These are phyloP conservation scores for Kurtzmaniella fragi DNA, from an alignment of 805 yeast genomes.

Conservation along the genomic window DNA sequence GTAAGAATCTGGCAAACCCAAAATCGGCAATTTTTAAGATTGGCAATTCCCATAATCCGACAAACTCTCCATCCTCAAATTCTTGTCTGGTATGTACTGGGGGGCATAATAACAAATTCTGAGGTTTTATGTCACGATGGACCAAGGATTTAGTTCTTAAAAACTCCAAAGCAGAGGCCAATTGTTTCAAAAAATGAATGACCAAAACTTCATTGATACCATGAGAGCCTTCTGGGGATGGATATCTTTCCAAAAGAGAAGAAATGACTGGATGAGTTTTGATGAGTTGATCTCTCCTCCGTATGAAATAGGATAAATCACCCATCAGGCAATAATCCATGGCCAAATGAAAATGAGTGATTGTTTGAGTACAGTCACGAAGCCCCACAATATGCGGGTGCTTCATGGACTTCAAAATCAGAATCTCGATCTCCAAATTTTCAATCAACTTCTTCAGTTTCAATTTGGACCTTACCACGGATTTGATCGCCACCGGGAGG, in stretches of 20 bases:
- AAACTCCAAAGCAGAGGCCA: conserved; percentile 79
- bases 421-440: conserved; percentile 88
- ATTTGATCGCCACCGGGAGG: conserved; percentile 79
- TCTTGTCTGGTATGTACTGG: conserved; percentile 64
- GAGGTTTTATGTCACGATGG: conserved; percentile 95
- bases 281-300: conserved; percentile 65
- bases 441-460: conserved; percentile 83
- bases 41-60: conserved; percentile 86
- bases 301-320: conserved; percentile 83
- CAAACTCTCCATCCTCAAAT: conserved; percentile 53
- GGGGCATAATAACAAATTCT: conserved; percentile 75
- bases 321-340: conserved; percentile 98
- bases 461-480: conserved; percentile 76
- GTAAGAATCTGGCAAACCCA: conserved; percentile 94
- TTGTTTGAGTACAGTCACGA: conserved; percentile 75
- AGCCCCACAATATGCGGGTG: conserved; percentile 92
- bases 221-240: conserved; percentile 69
- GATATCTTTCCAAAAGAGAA: conserved; percentile 73
- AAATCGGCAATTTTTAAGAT: conserved; percentile 92
- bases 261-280: conserved; percentile 75
- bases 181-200: conserved; percentile 79
- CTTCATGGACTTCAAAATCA: conserved; percentile 78
- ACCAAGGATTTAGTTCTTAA: conserved; percentile 79
- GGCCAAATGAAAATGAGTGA: conserved; percentile 74
- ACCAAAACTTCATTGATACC: conserved; percentile 80